phyloP scores from a whole-genome alignment of 441 rosid genomes.

The Gossypium davidsonii region DNA sequence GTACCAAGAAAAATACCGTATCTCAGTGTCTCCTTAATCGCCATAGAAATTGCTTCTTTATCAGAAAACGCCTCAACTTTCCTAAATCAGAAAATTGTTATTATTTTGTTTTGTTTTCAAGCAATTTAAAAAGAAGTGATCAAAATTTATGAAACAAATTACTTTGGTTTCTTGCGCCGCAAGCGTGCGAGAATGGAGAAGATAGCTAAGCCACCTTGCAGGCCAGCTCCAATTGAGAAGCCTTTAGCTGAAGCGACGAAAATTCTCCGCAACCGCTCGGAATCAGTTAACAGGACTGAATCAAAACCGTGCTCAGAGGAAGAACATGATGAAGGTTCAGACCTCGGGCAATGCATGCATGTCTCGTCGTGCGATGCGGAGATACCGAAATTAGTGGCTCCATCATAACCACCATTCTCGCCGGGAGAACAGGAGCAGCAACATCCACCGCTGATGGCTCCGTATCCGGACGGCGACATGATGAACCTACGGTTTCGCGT shows the following conservation, averaged over 20 bases:
- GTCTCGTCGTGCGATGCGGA: constrained; percentile 12
- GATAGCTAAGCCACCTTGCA: constrained; percentile 82
- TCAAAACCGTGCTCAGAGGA: constrained; percentile 22
- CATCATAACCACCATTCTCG: constrained; percentile 14
- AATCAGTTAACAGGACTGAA: constrained; percentile 23
- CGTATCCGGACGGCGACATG: constrained; percentile 23
- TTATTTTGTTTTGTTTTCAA: background rate
- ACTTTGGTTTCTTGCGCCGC: constrained; percentile 57
- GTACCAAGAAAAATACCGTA: constrained; percentile 84
- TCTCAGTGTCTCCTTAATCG: constrained; percentile 75
- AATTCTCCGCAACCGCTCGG: constrained; percentile 58
- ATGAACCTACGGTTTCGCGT: constrained; percentile 3
- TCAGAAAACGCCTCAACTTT: constrained; percentile 49
- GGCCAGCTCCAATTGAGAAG: constrained; percentile 84
- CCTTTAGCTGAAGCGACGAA: constrained; percentile 66
- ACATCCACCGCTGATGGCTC: background rate
- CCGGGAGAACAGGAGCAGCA: constrained; percentile 15
- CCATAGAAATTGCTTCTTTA: constrained; percentile 59
- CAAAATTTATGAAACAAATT: background rate
- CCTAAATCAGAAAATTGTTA: constrained; percentile 27
- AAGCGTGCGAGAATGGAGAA: constrained; percentile 69
- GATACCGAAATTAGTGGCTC: background rate
- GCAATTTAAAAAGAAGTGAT: background rate
- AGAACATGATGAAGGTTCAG: constrained; percentile 27
- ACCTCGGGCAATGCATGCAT: constrained; percentile 33